These are phyloP conservation scores for Solanum infundibuliforme DNA, from an alignment of 257 asterid species.

Conservation along the genomic window DNA sequence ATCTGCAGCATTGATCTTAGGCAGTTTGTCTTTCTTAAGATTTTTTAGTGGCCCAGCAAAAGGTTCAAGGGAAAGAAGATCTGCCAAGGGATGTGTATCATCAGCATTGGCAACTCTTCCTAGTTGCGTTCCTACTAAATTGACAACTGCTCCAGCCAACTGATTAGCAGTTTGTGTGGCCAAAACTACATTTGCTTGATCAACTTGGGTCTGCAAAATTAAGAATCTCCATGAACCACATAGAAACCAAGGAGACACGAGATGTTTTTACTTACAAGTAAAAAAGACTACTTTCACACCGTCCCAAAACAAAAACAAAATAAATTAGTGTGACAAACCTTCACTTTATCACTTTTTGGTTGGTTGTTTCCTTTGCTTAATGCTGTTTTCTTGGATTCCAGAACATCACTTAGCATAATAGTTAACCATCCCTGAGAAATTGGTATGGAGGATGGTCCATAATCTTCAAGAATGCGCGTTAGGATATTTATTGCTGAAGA, in stretches of 20 bases:
- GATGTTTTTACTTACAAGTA: not conserved
- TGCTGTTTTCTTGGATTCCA: constrained; percentile 49
- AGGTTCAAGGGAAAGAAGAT: constrained; percentile 80
- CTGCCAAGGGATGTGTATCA: constrained; percentile 65
- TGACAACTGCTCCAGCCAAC: constrained; percentile 79
- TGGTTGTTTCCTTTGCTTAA: constrained; percentile 48
- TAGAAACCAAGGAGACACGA: not conserved
- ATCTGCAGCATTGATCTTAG: constrained; percentile 76
- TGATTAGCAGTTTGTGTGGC: constrained; percentile 80
- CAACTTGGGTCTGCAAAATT: constrained; percentile 84
- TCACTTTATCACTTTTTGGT: constrained; percentile 61
- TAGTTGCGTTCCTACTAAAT: constrained; percentile 77
- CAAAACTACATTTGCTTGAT: constrained; percentile 66
- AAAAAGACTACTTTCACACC: not conserved
- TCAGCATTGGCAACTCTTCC: constrained; percentile 55
- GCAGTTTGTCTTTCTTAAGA: constrained; percentile 66
- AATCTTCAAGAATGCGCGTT: constrained; percentile 85
- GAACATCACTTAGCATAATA: constrained; percentile 55
- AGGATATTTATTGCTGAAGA: constrained; percentile 82
- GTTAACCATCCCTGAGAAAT: constrained; percentile 98
- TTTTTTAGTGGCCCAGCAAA: constrained; percentile 62
- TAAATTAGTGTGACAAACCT: constrained; percentile 38
- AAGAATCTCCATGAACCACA: constrained; percentile 8
- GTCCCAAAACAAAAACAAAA: not conserved
- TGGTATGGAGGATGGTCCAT: constrained; percentile 84